phyloP scores from a whole-genome alignment of 306 rosid species.

The Cucumis sativus region DNA sequence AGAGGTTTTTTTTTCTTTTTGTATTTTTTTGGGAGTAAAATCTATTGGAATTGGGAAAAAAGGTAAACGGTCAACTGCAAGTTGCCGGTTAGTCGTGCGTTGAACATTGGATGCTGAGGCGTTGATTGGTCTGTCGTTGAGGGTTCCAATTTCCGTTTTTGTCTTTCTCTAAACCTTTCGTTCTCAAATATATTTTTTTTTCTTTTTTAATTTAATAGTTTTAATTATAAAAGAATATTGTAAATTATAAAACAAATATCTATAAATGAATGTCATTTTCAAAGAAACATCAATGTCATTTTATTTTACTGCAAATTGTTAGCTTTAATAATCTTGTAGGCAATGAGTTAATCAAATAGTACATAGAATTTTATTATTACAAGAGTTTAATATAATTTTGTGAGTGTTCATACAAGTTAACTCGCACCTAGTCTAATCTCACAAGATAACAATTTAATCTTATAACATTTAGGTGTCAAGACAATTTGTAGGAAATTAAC shows the following conservation, averaged over 20 bases:
- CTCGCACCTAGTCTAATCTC: too few relatives aligned
- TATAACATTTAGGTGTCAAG: too few relatives aligned
- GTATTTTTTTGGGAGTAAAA: neutral
- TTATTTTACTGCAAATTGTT: neutral
- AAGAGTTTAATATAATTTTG: neutral
- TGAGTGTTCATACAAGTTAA: too few relatives aligned
- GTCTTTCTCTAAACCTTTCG: neutral
- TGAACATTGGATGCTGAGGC: neutral
- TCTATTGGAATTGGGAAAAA: neutral
- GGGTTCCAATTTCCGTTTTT: neutral
- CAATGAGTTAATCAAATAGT: neutral
- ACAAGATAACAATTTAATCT: too few relatives aligned
- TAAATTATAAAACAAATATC: too few relatives aligned
- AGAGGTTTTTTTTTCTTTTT: neutral
- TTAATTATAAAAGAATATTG: too few relatives aligned
- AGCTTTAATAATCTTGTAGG: neutral
- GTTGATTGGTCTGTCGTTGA: neutral
- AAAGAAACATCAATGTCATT: too few relatives aligned
- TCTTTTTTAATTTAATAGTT: neutral
- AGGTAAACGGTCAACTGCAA: constrained; percentile 2
- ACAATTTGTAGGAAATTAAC: too few relatives aligned
- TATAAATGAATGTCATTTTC: too few relatives aligned
- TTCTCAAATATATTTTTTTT: neutral
- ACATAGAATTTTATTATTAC: neutral
- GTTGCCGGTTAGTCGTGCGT: neutral